phyloP scores from a whole-genome alignment of 2,329 filamentous ascomycete genomes.

The Cercospora nicotianae region DNA sequence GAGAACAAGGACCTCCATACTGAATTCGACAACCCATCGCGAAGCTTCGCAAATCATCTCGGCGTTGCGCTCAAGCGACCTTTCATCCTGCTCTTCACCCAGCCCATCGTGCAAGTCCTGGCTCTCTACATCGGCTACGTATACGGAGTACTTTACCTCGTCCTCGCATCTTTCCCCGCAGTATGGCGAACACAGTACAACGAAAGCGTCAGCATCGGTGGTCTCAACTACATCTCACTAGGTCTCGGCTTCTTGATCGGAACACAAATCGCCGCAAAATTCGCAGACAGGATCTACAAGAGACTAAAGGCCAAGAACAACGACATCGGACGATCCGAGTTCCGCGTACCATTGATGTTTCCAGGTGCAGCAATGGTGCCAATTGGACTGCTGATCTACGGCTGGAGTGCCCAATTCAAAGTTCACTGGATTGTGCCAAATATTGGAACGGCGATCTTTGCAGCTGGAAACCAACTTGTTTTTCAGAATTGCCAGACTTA shows the following conservation, averaged over 20 bases:
- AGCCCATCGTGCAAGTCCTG: slow-evolving; percentile 42
- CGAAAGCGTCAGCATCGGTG: slow-evolving; percentile 34
- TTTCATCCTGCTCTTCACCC: slow-evolving; percentile 40
- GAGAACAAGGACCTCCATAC: slow-evolving; percentile 62
- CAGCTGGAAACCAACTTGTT: slow-evolving; percentile 55
- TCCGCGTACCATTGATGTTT: slow-evolving; percentile 56
- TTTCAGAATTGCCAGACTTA: slow-evolving; percentile 64
- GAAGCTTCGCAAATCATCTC: slow-evolving; percentile 37
- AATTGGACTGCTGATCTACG: slow-evolving; percentile 58
- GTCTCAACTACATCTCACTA: slow-evolving; percentile 51
- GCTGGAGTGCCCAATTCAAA: slow-evolving; percentile 56
- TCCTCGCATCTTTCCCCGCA: slow-evolving; percentile 39
- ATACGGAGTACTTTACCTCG: slow-evolving; percentile 43
- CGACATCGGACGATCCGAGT: slow-evolving; percentile 44
- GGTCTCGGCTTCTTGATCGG: slow-evolving; percentile 63
- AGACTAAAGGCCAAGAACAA: slow-evolving; percentile 41
- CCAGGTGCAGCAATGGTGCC: slow-evolving; percentile 56
- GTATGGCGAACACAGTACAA: slow-evolving; percentile 36
- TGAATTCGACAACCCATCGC: slow-evolving; percentile 40
- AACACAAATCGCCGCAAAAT: slow-evolving; percentile 41
- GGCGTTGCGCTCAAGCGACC: slow-evolving; percentile 39
- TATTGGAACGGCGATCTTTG: slow-evolving; percentile 58
- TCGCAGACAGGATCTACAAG: slow-evolving; percentile 42
- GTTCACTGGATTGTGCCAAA: slow-evolving; percentile 63
- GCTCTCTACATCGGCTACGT: slow-evolving; percentile 43